Evolutionary conservation across 2,329 filamentous ascomycete genomes (phyloP), one percentile per base, ranked within the genome.

Genomic region (Aspergillus persii): DNA sequence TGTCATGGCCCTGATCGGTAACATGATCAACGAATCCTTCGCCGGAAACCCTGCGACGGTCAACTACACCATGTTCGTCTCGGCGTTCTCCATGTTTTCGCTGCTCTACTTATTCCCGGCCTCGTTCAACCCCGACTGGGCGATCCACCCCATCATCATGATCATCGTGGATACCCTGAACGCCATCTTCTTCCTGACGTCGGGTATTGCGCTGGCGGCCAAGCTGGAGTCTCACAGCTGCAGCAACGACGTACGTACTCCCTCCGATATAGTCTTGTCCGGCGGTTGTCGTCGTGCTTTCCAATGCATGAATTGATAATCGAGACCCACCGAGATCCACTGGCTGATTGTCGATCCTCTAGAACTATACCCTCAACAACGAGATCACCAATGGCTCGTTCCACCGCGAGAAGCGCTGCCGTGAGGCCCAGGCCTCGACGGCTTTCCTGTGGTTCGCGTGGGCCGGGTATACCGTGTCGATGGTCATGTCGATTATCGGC

Each of bases 1-100:
- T 68, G 74, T 87, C 69, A 84, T 87, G 77, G 79, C 84, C 11
- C 78, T 89, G 50, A 71, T 86, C 65, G 86, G 85, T 65, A 86
- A 87, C 78, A 86, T 87, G 78, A 85, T 88, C 69, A 77, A 79
- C 54, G 76, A 80, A 44, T 74, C 80, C 4, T 76, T 75, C 59
- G 67, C 76, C 54, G 83, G 85, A 30, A 84, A 85, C 66, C 81
- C 84, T 2, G 77, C 82, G 26, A 79, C 85, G 54, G 77, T 89
- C 76, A 83, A 84, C 71, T 84, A 80, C 68, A 66, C 74, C 61
- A 81, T 83, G 70, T 83, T 81, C 63, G 69, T 75, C 7, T 67
- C 78, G 8, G 77, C 77, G 1, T 83, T 82, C 63, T 76, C 76
- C 9, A 76, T 81, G 68, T 57, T 83, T 23, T 73, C 80, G 4